phyloP scores from a whole-genome alignment of 768 basidiomycete genomes.

The Hericium rajendrae region DNA sequence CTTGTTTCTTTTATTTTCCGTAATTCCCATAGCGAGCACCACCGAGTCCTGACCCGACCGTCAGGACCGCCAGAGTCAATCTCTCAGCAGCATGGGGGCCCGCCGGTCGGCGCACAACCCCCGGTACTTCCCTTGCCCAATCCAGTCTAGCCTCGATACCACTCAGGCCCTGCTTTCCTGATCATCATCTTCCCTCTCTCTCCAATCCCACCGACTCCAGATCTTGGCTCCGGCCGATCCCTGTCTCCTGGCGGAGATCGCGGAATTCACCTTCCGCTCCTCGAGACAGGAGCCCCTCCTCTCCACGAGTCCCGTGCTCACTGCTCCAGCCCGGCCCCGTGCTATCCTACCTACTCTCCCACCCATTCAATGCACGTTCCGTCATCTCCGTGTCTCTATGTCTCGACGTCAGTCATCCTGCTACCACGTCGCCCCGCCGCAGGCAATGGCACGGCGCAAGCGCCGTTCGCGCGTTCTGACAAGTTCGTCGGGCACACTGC shows the following conservation, averaged over 20 bases:
- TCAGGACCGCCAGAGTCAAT: constrained; percentile 2
- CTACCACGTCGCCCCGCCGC: too few relatives aligned
- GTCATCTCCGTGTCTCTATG: too few relatives aligned
- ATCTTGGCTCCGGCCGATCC: background rate
- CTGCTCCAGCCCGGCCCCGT: background rate
- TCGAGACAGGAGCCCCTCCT: background rate
- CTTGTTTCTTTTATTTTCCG: too few relatives aligned
- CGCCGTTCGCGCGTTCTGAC: too few relatives aligned
- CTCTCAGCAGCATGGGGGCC: constrained; percentile 12
- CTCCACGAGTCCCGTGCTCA: background rate
- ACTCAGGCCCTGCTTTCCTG: background rate
- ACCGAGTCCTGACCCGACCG: too few relatives aligned
- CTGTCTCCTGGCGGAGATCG: background rate
- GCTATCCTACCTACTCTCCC: background rate
- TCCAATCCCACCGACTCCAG: background rate
- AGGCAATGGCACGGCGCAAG: too few relatives aligned
- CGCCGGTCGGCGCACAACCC: constrained; percentile 14
- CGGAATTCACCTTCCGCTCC: background rate
- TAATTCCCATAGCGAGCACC: too few relatives aligned
- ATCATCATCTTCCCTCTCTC: background rate
- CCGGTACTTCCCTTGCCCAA: constrained; percentile 13
- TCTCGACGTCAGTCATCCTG: too few relatives aligned
- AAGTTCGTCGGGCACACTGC: too few relatives aligned
- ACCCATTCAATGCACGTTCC: too few relatives aligned
- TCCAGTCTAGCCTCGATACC: constrained; percentile 15